A percentile compares a stretch with the other conserved stretches of the same genome.
Evolutionary conservation across 306 rosid species (phyloP).

Genomic region (Pueraria montana): DNA sequence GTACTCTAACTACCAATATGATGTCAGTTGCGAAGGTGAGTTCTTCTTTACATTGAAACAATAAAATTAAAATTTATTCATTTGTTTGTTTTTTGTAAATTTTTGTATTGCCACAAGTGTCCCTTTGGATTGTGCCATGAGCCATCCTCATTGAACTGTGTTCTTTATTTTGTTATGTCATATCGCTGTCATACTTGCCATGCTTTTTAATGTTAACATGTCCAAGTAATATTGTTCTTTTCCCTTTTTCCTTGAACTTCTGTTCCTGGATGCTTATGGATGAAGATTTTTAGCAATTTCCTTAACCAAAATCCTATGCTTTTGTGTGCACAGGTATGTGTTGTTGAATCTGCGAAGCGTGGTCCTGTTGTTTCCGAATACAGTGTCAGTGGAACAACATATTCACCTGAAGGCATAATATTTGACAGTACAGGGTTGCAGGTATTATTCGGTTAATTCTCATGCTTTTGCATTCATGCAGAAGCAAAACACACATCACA

Average conservation of each 20-base stretch:
- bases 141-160: slow-evolving; percentile 10
- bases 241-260: background rate
- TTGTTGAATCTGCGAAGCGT: slow-evolving; percentile 76
- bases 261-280: slow-evolving; percentile 22
- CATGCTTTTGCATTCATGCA: slow-evolving; percentile 35
- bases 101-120: slow-evolving; percentile 3
- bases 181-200: slow-evolving; percentile 30
- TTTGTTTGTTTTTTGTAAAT: slow-evolving; percentile 8
- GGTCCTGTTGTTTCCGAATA: slow-evolving; percentile 78
- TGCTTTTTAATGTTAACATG: slow-evolving; percentile 26
- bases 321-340: slow-evolving; percentile 73
- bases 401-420: slow-evolving; percentile 87
- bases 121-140: slow-evolving; percentile 22
- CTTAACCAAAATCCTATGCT: slow-evolving; percentile 32
- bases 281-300: slow-evolving; percentile 22
- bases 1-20: slow-evolving; percentile 97
- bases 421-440: slow-evolving; percentile 72
- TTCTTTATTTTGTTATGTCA: slow-evolving; percentile 20
- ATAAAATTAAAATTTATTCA: background rate
- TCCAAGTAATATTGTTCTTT: slow-evolving; percentile 12
- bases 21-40: slow-evolving; percentile 94
- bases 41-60: slow-evolving; percentile 30
- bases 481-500: slow-evolving; percentile 20
- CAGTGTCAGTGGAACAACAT: slow-evolving; percentile 90
- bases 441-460: slow-evolving; percentile 59